Conservation (phyloP, 2,329 filamentous ascomycete genomes). For the Penicillium nordicum region DNA sequence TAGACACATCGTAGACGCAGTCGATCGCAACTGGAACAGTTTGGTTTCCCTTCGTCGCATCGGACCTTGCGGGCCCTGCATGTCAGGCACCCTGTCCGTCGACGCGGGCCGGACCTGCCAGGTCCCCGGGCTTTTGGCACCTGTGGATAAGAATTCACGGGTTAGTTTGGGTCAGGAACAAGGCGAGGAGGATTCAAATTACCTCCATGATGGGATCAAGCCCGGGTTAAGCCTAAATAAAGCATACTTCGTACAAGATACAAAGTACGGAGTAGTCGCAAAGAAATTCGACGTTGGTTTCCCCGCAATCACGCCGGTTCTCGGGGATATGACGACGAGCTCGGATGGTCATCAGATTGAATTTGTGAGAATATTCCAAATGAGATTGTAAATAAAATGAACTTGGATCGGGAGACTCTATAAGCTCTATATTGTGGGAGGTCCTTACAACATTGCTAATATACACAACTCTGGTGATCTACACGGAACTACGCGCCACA, state of each 20-base stretch:
- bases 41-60: conserved; percentile 36
- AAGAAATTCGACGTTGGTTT: background rate
- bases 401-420: background rate
- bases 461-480: background rate
- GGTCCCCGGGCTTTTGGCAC: conserved; percentile 31
- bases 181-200: background rate
- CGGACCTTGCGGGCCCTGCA: conserved; percentile 37
- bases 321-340: background rate
- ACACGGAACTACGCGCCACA: too few species aligned
- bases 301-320: background rate
- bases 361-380: background rate
- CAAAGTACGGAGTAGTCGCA: too few species aligned
- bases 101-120: conserved; percentile 35
- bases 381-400: background rate
- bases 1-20: conserved; percentile 32
- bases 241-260: background rate
- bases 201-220: conserved; percentile 23
- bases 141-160: conserved; percentile 6
- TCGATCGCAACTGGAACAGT: conserved; percentile 35
- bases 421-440: background rate
- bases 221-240: background rate
- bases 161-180: conserved; percentile 12
- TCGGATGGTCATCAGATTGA: background rate
- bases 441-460: background rate
- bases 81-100: conserved; percentile 35